These are phyloP conservation scores for Skeletonema menzelii DNA, from an alignment of 108 stramenopile genomes.

Conservation along the genomic window DNA sequence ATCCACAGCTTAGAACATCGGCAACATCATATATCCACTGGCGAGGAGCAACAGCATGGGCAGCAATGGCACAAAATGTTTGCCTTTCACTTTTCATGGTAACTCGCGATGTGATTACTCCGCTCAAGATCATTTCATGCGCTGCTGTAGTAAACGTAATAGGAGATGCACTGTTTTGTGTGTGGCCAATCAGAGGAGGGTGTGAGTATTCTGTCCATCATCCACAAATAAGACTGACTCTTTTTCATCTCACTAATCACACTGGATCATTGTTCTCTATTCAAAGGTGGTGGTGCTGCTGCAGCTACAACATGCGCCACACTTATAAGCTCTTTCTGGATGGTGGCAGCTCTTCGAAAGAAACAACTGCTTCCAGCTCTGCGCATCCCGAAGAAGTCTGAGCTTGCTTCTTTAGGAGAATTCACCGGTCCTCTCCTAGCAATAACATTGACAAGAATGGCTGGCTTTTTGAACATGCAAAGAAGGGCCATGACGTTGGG, in stretches of 20 bases:
- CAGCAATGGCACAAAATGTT: conserved; percentile 67
- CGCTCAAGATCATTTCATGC: conserved; percentile 68
- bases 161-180: conserved; percentile 71
- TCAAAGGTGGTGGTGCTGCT: conserved; percentile 56
- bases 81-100: conserved; percentile 66
- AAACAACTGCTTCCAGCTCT: conserved; percentile 61
- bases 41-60: conserved; percentile 68
- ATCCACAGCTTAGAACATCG: conserved; percentile 37
- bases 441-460: conserved; percentile 73
- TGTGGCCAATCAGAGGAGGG: conserved; percentile 68
- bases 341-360: conserved; percentile 56
- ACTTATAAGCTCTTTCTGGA: conserved; percentile 61
- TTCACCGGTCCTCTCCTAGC: conserved; percentile 76
- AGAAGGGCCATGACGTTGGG: conserved; percentile 69
- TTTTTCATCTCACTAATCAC: no score
- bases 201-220: no score
- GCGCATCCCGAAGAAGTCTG: conserved; percentile 55
- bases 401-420: conserved; percentile 52
- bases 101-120: conserved; percentile 78
- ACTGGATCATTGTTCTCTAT: no score
- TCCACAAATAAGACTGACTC: no score
- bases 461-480: conserved; percentile 77
- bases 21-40: conserved; percentile 75
- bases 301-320: conserved; percentile 79
- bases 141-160: conserved; percentile 68